Conservation (phyloP, 2,329 filamentous ascomycete species). For the Epicoccum nigrum region DNA sequence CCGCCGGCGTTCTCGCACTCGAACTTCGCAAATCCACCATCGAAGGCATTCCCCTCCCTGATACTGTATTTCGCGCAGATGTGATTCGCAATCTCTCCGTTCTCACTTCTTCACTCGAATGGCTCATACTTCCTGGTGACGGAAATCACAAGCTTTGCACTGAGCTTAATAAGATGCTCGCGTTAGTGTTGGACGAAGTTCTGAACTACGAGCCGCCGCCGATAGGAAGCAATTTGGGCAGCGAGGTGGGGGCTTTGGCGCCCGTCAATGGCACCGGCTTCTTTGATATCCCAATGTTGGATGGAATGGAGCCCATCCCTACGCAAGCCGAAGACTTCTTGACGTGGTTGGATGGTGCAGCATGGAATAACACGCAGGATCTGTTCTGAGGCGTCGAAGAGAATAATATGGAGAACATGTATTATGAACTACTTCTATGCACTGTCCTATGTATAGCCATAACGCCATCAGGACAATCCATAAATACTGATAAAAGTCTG, state of each 20-base stretch:
- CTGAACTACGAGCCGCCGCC: constrained; percentile 43
- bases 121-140: constrained; percentile 42
- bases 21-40: constrained; percentile 44
- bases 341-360: constrained; percentile 47
- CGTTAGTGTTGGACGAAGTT: constrained; percentile 43
- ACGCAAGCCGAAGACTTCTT: constrained; percentile 45
- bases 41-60: constrained; percentile 38
- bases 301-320: constrained; percentile 46
- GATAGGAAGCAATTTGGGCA: constrained; percentile 23
- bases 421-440: too few species aligned
- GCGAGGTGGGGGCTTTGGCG: constrained; percentile 8
- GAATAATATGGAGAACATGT: too few species aligned
- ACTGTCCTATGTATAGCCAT: too few species aligned
- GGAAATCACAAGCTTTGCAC: constrained; percentile 45
- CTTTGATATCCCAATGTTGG: constrained; percentile 45
- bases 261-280: constrained; percentile 33
- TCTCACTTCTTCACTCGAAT: constrained; percentile 44
- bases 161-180: constrained; percentile 47
- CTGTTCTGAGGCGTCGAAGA: constrained; percentile 13
- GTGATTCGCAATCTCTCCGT: constrained; percentile 46
- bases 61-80: constrained; percentile 41
- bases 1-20: constrained; percentile 42
- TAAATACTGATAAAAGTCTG: background rate
- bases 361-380: constrained; percentile 41
- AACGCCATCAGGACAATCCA: too few species aligned